phyloP scores from a whole-genome alignment of 2,329 filamentous ascomycete species.

The Fusarium napiforme region DNA sequence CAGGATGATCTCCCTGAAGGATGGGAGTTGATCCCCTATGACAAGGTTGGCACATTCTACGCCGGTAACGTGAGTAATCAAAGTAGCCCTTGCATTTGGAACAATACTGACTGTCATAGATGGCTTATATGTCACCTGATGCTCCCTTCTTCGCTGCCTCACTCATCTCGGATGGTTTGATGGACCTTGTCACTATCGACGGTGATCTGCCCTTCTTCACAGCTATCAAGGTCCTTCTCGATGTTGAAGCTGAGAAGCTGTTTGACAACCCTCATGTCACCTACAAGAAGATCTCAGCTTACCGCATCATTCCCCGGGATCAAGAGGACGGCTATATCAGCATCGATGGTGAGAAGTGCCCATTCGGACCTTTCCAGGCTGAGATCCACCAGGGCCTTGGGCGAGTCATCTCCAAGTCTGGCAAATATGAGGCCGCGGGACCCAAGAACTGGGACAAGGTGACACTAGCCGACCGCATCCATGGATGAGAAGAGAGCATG shows the following conservation, averaged over 20 bases:
- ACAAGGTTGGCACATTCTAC: constrained; percentile 91
- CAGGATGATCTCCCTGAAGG: constrained; percentile 78
- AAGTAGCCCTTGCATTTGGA: too few relatives aligned
- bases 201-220: constrained; percentile 76
- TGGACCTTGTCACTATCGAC: constrained; percentile 85
- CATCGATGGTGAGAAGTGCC: constrained; percentile 89
- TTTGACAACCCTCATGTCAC: constrained; percentile 82
- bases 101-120: constrained; percentile 57
- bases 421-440: constrained; percentile 74
- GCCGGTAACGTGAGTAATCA: constrained; percentile 77
- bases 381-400: constrained; percentile 87
- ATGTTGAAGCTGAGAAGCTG: constrained; percentile 77
- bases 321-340: constrained; percentile 85
- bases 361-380: constrained; percentile 90
- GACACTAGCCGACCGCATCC: constrained; percentile 46
- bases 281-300: constrained; percentile 88
- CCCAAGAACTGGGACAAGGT: constrained; percentile 62
- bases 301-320: constrained; percentile 81
- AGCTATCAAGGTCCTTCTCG: constrained; percentile 75
- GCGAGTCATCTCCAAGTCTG: constrained; percentile 82
- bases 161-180: constrained; percentile 82
- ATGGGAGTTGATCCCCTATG: constrained; percentile 79
- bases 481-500: constrained; percentile 31
- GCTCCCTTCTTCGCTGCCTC: constrained; percentile 89
- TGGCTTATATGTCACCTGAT: constrained; percentile 90